Conservation (phyloP, 1,284 basidiomycete species). For the Apiotrichum sp. region DNA sequence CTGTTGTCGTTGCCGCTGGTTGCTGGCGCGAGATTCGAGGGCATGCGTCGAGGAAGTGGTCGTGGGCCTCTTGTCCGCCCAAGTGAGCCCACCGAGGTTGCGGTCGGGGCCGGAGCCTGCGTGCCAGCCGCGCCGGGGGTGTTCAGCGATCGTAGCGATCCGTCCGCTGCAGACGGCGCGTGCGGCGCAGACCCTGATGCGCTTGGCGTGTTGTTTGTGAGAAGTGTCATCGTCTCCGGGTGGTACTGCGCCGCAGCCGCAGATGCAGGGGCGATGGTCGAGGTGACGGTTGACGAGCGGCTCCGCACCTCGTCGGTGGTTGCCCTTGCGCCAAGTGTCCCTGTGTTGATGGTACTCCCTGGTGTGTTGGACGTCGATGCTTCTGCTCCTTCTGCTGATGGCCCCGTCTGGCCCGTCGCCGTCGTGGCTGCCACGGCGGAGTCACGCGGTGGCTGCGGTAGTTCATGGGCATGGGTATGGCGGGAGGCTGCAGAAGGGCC, state of each 20-base stretch:
- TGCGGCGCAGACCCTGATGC: no score
- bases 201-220: not conserved
- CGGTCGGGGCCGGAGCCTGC: no score
- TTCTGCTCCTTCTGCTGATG: no score
- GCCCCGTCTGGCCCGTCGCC: no score
- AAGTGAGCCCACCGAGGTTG: no score
- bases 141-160: not conserved
- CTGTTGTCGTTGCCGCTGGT: not conserved
- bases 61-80: not conserved
- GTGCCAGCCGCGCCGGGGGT: not conserved
- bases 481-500: not conserved
- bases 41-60: not conserved
- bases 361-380: no score
- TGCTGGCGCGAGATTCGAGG: not conserved
- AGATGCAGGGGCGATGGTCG: not conserved
- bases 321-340: no score
- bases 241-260: not conserved
- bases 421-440: not conserved
- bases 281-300: no score
- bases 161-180: no score
- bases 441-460: conserved; percentile 11
- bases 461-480: not conserved
- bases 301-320: no score
- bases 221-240: not conserved
- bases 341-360: no score